phyloP scores from a whole-genome alignment of 2,329 filamentous ascomycete species.

The Clonostachys solani region DNA sequence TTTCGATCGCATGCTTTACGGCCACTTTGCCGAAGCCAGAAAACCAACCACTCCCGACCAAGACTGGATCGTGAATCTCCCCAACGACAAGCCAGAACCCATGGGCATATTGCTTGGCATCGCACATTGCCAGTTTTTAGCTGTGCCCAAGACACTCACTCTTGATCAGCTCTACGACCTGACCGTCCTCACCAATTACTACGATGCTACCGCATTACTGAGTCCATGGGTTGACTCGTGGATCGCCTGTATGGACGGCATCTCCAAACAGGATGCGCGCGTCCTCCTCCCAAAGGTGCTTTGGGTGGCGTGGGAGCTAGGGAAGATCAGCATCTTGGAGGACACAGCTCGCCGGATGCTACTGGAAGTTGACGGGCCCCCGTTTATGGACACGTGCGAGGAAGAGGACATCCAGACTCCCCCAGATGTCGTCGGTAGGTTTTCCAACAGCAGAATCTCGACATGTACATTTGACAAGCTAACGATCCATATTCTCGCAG shows the following conservation, averaged over 20 bases:
- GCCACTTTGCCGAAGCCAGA: constrained; percentile 13
- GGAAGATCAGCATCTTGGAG: constrained; percentile 12
- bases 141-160: constrained; percentile 12
- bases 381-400: neutral
- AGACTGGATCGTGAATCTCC: constrained; percentile 19
- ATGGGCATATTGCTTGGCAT: constrained; percentile 21
- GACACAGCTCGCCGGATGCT: constrained; percentile 12
- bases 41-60: neutral
- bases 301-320: constrained; percentile 24
- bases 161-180: constrained; percentile 16
- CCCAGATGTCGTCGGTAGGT: neutral
- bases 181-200: constrained; percentile 20
- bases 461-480: no score
- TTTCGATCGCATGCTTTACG: constrained; percentile 19
- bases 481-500: neutral
- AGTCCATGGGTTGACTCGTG: constrained; percentile 15
- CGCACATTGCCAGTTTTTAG: constrained; percentile 17
- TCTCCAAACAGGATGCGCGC: constrained; percentile 5
- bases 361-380: constrained; percentile 9
- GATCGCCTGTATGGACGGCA: constrained; percentile 9
- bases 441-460: no score
- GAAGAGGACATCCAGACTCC: neutral
- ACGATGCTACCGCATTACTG: constrained; percentile 16
- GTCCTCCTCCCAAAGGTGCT: constrained; percentile 14
- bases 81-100: constrained; percentile 19